A percentile compares a stretch with the other conserved stretches of the same genome.
These are phyloP conservation scores for Apostasia ramifera DNA, from an alignment of 106 monocot species.

Conservation along the genomic window DNA sequence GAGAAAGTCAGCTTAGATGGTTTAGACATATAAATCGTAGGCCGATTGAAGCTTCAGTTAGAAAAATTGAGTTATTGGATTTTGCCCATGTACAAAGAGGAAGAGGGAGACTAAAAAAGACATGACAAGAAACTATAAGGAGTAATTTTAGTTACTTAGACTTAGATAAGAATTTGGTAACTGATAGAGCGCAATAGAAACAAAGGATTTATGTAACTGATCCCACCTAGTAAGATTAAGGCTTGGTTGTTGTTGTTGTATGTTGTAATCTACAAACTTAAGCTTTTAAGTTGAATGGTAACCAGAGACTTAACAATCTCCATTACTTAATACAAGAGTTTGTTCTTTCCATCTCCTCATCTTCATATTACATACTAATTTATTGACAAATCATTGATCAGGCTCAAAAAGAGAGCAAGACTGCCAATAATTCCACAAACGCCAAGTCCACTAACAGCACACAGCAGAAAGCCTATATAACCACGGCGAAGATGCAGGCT, in stretches of 20 bases:
- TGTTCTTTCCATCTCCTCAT: neutral
- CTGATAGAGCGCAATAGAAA: too few relatives aligned
- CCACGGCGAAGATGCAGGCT: constrained; percentile 10
- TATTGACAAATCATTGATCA: constrained; percentile 10
- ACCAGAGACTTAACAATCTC: neutral
- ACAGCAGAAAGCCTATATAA: constrained; percentile 25
- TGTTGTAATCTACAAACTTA: neutral
- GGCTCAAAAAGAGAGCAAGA: constrained; percentile 29
- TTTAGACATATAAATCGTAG: too few relatives aligned
- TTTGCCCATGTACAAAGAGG: too few relatives aligned
- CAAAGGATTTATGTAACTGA: neutral
- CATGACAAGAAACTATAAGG: too few relatives aligned
- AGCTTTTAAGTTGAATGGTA: neutral
- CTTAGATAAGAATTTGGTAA: too few relatives aligned
- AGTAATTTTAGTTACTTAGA: too few relatives aligned
- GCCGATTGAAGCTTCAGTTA: too few relatives aligned
- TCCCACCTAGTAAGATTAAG: neutral
- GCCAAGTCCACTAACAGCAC: constrained; percentile 23
- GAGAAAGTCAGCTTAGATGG: too few relatives aligned
- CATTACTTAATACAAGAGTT: neutral
- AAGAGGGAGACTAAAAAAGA: too few relatives aligned
- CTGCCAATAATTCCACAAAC: constrained; percentile 14
- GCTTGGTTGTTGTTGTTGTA: neutral
- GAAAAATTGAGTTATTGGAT: too few relatives aligned
- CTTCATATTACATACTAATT: neutral